phyloP scores from a whole-genome alignment of 83 land plant genomes.

The Isoetes engelmannii region DNA sequence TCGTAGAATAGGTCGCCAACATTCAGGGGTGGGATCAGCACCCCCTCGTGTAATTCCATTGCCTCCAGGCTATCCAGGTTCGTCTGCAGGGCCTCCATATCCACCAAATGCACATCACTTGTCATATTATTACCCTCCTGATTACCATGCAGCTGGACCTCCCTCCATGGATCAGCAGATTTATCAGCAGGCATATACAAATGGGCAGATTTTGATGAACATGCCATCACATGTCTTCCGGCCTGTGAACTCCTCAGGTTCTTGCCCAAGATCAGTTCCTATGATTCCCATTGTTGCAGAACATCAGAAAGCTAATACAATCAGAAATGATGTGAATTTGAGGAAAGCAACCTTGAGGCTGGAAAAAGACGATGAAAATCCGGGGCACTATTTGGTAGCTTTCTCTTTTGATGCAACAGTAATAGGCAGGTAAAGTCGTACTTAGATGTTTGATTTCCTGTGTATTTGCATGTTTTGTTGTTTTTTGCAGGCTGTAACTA shows the following conservation, averaged over 20 bases:
- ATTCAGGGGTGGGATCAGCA: too few relatives aligned
- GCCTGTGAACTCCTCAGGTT: not conserved
- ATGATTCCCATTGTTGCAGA: not conserved
- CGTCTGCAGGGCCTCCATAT: slow-evolving; percentile 10
- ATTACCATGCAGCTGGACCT: slow-evolving; percentile 20
- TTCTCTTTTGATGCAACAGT: slow-evolving; percentile 56
- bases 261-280: not conserved
- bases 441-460: not conserved
- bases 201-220: slow-evolving; percentile 9
- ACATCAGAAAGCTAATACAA: slow-evolving; percentile 47
- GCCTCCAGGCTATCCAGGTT: slow-evolving; percentile 5
- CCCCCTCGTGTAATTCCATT: slow-evolving; percentile 1
- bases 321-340: slow-evolving; percentile 62
- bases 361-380: slow-evolving; percentile 38
- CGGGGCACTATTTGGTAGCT: slow-evolving; percentile 45
- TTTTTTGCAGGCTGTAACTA: too few relatives aligned
- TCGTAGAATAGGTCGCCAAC: too few relatives aligned
- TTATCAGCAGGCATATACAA: slow-evolving; percentile 2
- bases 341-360: slow-evolving; percentile 46
- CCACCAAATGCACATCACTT: slow-evolving; percentile 5
- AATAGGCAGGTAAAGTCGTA: slow-evolving; percentile 47
- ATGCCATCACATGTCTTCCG: not conserved
- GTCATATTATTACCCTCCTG: not conserved
- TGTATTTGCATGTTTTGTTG: too few relatives aligned
- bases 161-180: not conserved